phyloP scores from a whole-genome alignment of 1,139 yeast species.

The Scheffersomyces titani region DNA sequence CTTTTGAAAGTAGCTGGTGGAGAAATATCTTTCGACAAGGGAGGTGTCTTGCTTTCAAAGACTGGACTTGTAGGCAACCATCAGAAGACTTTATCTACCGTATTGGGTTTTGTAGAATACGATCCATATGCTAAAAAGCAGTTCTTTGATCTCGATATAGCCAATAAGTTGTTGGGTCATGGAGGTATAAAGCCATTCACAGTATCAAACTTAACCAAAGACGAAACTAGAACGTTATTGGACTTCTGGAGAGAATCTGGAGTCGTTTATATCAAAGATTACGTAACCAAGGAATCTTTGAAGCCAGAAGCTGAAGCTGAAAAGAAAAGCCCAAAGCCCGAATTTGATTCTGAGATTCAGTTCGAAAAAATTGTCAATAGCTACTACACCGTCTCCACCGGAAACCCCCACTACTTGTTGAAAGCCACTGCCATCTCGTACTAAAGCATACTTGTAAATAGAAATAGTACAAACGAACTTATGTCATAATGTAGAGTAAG shows the following conservation, averaged over 20 bases:
- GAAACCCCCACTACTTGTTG: constrained; percentile 73
- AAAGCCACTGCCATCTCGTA: constrained; percentile 35
- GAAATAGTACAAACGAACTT: background rate
- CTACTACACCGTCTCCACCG: constrained; percentile 70
- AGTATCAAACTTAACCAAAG: constrained; percentile 53
- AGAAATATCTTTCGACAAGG: constrained; percentile 49
- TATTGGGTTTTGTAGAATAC: constrained; percentile 53
- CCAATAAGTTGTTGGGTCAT: constrained; percentile 45
- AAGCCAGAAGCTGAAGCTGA: constrained; percentile 18
- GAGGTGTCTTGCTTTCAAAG: constrained; percentile 69
- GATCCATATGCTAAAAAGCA: constrained; percentile 57
- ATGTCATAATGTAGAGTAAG: background rate
- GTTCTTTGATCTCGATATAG: constrained; percentile 57
- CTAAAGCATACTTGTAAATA: constrained; percentile 8
- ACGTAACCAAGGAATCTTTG: constrained; percentile 43
- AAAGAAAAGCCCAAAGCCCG: constrained; percentile 15
- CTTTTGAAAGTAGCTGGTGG: constrained; percentile 63
- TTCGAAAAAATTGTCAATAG: constrained; percentile 46
- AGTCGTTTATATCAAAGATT: constrained; percentile 46
- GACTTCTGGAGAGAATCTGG: constrained; percentile 57
- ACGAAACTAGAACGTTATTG: constrained; percentile 56
- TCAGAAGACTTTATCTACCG: constrained; percentile 59
- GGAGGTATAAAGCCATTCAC: constrained; percentile 50
- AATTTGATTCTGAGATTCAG: constrained; percentile 24
- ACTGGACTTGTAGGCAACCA: constrained; percentile 33